phyloP scores from a whole-genome alignment of 1,139 yeast species.

The Casaregolazyma suthepensis region DNA sequence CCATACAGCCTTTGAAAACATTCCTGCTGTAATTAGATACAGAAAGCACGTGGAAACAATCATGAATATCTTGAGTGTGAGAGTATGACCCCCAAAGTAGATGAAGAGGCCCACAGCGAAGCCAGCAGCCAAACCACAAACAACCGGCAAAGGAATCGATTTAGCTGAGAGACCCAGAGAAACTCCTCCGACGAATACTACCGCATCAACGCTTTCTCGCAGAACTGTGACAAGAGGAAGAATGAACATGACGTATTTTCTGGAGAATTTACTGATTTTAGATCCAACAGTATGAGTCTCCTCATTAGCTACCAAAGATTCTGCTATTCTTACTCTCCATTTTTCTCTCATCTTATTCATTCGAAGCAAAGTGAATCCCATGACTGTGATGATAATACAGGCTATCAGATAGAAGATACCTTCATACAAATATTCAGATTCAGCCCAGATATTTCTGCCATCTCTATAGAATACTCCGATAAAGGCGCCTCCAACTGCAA shows the following conservation, averaged over 20 bases:
- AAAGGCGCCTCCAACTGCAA: slow-evolving; percentile 68
- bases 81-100: slow-evolving; percentile 65
- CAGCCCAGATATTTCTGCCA: slow-evolving; percentile 76
- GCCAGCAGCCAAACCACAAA: slow-evolving; percentile 72
- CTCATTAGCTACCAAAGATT: slow-evolving; percentile 33
- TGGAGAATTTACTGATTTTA: slow-evolving; percentile 29
- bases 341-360: slow-evolving; percentile 81
- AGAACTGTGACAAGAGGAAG: slow-evolving; percentile 78
- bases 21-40: slow-evolving; percentile 81
- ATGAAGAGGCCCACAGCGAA: slow-evolving; percentile 54
- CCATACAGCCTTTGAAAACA: slow-evolving; percentile 89
- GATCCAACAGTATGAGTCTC: slow-evolving; percentile 24
- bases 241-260: slow-evolving; percentile 70
- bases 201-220: slow-evolving; percentile 90
- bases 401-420: slow-evolving; percentile 80
- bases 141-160: slow-evolving; percentile 76
- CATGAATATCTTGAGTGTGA: slow-evolving; percentile 70
- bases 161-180: slow-evolving; percentile 47
- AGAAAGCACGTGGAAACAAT: slow-evolving; percentile 74
- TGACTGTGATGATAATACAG: slow-evolving; percentile 70
- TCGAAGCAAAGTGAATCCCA: slow-evolving; percentile 84
- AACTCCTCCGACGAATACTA: slow-evolving; percentile 85
- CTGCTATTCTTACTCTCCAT: slow-evolving; percentile 71
- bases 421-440: slow-evolving; percentile 87
- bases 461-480: slow-evolving; percentile 68